Conservation (phyloP, 2,329 filamentous ascomycete genomes). For the Hymenoscyphus occultus region DNA sequence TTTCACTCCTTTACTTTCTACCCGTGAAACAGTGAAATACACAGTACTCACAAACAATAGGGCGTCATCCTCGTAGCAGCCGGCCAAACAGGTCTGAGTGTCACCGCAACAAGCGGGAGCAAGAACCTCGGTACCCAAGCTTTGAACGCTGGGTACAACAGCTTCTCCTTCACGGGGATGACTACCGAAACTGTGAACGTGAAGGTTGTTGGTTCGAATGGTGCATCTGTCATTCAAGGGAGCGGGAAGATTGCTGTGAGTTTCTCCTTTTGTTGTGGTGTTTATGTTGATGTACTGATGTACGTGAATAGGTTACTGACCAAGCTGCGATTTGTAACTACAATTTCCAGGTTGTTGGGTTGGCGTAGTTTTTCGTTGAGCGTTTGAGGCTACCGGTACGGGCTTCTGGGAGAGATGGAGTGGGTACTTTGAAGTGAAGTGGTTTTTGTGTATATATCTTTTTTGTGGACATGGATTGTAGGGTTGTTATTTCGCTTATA, state of each 20-base stretch:
- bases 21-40: not conserved
- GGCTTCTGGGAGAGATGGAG: not conserved
- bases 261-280: not conserved
- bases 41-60: not conserved
- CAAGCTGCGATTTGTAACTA: constrained; percentile 3
- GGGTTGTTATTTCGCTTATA: too few species aligned
- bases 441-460: not conserved
- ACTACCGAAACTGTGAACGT: constrained; percentile 19
- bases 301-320: not conserved
- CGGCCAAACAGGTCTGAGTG: constrained; percentile 11
- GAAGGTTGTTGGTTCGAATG: constrained; percentile 11
- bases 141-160: constrained; percentile 18
- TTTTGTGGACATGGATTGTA: too few species aligned
- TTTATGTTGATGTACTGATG: not conserved
- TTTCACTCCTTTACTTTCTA: not conserved
- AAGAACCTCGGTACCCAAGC: constrained; percentile 9
- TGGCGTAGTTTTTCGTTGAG: not conserved
- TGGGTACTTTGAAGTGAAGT: not conserved
- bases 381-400: not conserved
- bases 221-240: constrained; percentile 11
- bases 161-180: constrained; percentile 18
- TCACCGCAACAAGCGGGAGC: constrained; percentile 12
- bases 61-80: constrained; percentile 18
- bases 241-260: constrained; percentile 14
- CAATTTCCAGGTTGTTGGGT: constrained; percentile 6